Conservation (phyloP, 164 flowering plant species). For the Aristolochia californica region DNA sequence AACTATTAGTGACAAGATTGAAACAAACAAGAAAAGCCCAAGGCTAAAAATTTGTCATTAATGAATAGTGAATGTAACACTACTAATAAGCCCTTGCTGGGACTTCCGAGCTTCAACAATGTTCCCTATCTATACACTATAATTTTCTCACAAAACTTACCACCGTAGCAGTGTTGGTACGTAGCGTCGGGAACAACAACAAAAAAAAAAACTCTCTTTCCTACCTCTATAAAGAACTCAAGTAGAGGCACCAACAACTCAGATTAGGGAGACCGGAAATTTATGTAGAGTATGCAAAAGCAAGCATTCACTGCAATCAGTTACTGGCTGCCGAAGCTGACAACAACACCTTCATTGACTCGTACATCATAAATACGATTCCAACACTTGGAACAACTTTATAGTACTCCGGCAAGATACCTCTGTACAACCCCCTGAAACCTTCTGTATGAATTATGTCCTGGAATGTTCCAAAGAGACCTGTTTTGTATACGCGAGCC, state of each 20-base stretch:
- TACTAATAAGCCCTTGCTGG: constrained; percentile 2
- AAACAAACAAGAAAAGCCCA: no score
- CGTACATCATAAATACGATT: constrained; percentile 75
- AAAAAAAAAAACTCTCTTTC: constrained; percentile 16
- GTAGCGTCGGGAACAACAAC: background rate
- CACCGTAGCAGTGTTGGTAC: constrained; percentile 17
- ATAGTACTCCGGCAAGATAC: constrained; percentile 78
- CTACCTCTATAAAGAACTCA: constrained; percentile 10
- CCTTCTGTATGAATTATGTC: constrained; percentile 59
- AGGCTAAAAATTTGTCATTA: constrained; percentile 14
- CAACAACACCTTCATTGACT: constrained; percentile 53
- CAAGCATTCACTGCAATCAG: no score
- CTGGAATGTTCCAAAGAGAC: constrained; percentile 53
- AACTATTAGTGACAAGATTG: no score
- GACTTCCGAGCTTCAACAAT: constrained; percentile 14
- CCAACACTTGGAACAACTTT: constrained; percentile 86
- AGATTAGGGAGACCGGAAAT: no score
- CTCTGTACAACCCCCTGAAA: constrained; percentile 60
- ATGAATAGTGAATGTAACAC: constrained; percentile 9
- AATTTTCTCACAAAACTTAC: constrained; percentile 33
- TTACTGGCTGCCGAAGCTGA: no score
- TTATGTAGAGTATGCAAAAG: no score
- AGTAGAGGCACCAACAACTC: background rate
- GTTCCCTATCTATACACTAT: constrained; percentile 26
- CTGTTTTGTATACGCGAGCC: constrained; percentile 55